These are phyloP conservation scores for Anisodus tanguticus DNA, from an alignment of 257 asterid genomes.

Conservation along the genomic window DNA sequence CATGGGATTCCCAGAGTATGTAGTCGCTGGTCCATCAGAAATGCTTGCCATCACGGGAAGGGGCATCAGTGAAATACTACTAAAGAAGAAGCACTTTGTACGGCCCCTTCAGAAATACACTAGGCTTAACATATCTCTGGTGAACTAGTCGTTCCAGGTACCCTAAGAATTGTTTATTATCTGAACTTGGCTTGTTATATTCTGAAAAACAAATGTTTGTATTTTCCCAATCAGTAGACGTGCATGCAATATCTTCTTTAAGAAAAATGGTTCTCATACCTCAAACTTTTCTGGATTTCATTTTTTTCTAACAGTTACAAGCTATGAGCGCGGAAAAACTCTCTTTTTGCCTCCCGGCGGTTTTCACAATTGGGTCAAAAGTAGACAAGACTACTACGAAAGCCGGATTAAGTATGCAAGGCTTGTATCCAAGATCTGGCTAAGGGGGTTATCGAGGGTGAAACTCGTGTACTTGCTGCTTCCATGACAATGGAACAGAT, in stretches of 20 bases:
- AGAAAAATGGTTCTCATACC: no score
- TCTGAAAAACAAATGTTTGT: no score
- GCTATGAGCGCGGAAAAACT: slow-evolving; percentile 84
- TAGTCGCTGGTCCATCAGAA: slow-evolving; percentile 11
- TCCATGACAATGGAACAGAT: slow-evolving; percentile 76
- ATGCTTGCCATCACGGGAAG: slow-evolving; percentile 14
- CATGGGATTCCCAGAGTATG: slow-evolving; percentile 3
- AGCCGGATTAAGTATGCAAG: slow-evolving; percentile 60
- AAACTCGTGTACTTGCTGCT: slow-evolving; percentile 69
- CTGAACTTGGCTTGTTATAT: no score
- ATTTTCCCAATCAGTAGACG: no score
- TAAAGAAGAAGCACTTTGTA: slow-evolving; percentile 17
- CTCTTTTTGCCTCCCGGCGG: slow-evolving; percentile 70
- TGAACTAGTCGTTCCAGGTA: slow-evolving; percentile 69
- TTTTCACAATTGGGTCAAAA: slow-evolving; percentile 71
- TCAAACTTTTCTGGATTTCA: no score
- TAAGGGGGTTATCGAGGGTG: slow-evolving; percentile 74
- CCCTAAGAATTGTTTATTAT: no score
- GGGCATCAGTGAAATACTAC: not conserved
- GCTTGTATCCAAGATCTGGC: slow-evolving; percentile 61
- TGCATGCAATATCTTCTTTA: no score
- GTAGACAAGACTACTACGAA: slow-evolving; percentile 36
- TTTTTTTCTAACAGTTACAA: slow-evolving; percentile 29
- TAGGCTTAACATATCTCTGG: slow-evolving; percentile 56
- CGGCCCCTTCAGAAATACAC: slow-evolving; percentile 33